These are phyloP conservation scores for Diversispora eburnea DNA, from an alignment of 192 early-diverging fungal species.

Conservation along the genomic window DNA sequence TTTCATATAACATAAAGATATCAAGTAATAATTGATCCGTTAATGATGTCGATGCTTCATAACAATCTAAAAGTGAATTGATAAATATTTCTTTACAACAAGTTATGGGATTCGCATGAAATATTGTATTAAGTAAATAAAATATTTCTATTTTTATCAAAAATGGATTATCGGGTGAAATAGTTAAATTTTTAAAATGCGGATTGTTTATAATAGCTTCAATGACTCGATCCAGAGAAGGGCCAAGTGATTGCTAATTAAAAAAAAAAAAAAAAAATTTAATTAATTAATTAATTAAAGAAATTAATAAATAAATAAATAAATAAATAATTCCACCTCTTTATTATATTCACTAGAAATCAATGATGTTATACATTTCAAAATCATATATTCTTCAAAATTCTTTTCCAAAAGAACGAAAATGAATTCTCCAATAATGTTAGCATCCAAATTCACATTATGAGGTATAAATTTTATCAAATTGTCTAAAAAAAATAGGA, in stretches of 20 bases:
- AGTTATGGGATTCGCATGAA: constrained; percentile 45
- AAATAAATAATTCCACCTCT: constrained; percentile 14
- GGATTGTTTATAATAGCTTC: constrained; percentile 42
- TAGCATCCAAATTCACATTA: constrained; percentile 28
- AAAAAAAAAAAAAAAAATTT: not conserved
- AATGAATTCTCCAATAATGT: constrained; percentile 40
- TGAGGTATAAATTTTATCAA: constrained; percentile 21
- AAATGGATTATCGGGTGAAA: constrained; percentile 35
- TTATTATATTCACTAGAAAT: constrained; percentile 39
- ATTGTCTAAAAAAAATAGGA: not conserved
- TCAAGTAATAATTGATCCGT: constrained; percentile 56
- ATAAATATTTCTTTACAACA: constrained; percentile 50
- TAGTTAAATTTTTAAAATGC: constrained; percentile 35
- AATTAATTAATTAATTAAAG: not conserved
- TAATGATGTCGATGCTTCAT: constrained; percentile 51
- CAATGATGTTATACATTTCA: constrained; percentile 40
- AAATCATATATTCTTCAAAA: constrained; percentile 38
- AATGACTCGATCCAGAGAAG: constrained; percentile 36
- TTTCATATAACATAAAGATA: constrained; percentile 58
- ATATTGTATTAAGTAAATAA: constrained; percentile 48
- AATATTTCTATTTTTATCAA: constrained; percentile 46
- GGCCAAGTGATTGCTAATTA: constrained; percentile 22
- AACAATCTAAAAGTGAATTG: constrained; percentile 46
- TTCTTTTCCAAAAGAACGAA: constrained; percentile 39
- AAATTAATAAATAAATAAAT: not conserved